Evolutionary conservation across 768 basidiomycete species (phyloP).

Genomic region (Daedaleopsis nitida): DNA sequence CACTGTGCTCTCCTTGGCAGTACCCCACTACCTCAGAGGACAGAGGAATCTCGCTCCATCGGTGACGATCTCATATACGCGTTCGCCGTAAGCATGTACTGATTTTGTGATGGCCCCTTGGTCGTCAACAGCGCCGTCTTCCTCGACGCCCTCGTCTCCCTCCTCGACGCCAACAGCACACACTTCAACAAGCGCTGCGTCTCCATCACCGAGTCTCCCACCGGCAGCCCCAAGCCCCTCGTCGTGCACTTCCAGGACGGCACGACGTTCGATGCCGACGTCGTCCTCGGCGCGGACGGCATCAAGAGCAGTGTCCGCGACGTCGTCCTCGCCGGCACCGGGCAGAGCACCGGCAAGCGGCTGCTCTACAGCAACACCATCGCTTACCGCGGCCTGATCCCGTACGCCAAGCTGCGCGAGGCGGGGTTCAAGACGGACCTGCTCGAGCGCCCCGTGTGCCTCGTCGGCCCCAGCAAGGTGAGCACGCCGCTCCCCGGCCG

Average conservation of each 20-base stretch:
- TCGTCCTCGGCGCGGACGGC: slow-evolving; percentile 47
- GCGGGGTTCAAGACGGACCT: slow-evolving; percentile 47
- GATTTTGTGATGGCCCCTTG: not conserved
- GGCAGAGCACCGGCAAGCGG: slow-evolving; percentile 25
- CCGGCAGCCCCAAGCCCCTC: slow-evolving; percentile 27
- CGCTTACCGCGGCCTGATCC: slow-evolving; percentile 52
- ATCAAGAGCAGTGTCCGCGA: slow-evolving; percentile 40
- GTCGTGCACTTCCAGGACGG: slow-evolving; percentile 51
- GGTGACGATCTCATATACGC: slow-evolving; percentile 26
- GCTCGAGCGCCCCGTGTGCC: slow-evolving; percentile 38
- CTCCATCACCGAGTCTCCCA: slow-evolving; percentile 13
- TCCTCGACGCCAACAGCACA: slow-evolving; percentile 41
- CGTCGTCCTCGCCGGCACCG: slow-evolving; percentile 30
- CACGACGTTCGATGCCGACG: slow-evolving; percentile 44
- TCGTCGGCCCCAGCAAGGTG: slow-evolving; percentile 49
- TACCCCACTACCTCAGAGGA: slow-evolving; percentile 38
- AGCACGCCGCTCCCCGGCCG: not conserved
- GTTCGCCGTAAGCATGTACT: not conserved
- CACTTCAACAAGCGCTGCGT: slow-evolving; percentile 55
- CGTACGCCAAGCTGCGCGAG: slow-evolving; percentile 37
- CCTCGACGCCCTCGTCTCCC: slow-evolving; percentile 46
- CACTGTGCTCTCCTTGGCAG: slow-evolving; percentile 21
- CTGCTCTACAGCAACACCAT: slow-evolving; percentile 47
- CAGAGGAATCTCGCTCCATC: slow-evolving; percentile 47
- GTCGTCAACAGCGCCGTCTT: slow-evolving; percentile 44